Evolutionary conservation across 2,329 filamentous ascomycete genomes (phyloP).

Genomic region (Aspergillus floridensis): DNA sequence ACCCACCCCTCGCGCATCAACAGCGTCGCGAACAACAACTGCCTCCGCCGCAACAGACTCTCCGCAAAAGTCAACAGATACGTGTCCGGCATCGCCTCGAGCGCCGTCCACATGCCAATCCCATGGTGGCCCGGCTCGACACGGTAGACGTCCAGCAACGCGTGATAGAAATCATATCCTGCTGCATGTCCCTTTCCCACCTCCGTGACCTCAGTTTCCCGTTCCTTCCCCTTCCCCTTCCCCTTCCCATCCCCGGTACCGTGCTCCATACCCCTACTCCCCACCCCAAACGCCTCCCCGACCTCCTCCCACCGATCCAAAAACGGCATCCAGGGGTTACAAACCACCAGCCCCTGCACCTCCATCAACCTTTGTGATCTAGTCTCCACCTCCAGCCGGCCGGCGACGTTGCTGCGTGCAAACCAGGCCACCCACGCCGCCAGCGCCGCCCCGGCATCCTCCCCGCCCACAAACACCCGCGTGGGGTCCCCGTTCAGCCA

Average conservation of each 20-base stretch:
- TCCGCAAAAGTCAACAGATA: neutral
- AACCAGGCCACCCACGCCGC: slow-evolving; percentile 41
- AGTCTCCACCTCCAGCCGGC: slow-evolving; percentile 16
- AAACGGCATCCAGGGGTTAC: slow-evolving; percentile 35
- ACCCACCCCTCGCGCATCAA: neutral
- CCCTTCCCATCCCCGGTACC: too few relatives aligned
- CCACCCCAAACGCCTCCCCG: neutral
- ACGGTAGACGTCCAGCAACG: neutral
- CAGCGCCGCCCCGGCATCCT: slow-evolving; percentile 50
- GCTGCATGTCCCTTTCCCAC: too few relatives aligned
- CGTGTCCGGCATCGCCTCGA: neutral
- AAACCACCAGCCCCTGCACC: slow-evolving; percentile 48
- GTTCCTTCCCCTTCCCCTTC: neutral
- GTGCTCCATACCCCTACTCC: neutral
- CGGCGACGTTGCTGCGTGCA: slow-evolving; percentile 41
- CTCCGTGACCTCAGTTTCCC: neutral
- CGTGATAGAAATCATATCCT: neutral
- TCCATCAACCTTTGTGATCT: slow-evolving; percentile 45
- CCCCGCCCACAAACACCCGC: slow-evolving; percentile 48
- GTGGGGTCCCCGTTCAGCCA: slow-evolving; percentile 37
- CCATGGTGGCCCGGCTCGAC: neutral
- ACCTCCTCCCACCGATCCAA: slow-evolving; percentile 31
- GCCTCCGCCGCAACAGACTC: neutral
- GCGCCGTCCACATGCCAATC: neutral
- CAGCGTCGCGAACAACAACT: neutral